Base-by-base conservation (phyloP, 2,329 filamentous ascomycete genomes). In the Verticillium albo-atrum region DNA sequence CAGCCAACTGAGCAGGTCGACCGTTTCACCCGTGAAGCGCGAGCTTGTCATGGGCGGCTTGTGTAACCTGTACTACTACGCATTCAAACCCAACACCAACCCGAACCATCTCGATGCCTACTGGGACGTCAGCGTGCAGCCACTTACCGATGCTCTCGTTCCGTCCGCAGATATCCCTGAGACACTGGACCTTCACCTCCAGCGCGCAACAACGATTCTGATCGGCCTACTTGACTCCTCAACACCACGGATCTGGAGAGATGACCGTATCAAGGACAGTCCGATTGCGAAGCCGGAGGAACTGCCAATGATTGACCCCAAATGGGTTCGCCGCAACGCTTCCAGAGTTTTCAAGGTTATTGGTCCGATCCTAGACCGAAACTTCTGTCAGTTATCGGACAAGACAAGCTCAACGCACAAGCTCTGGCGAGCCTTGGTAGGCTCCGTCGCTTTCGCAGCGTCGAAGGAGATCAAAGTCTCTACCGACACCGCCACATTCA, bases 381-480 rank as follows among this genome's bases (percentile, higher is more conserved):
- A 82, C 56, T 87, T 91, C 55, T 76, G 82, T 57, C 84, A 85
- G 17, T 69, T 94, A n/a, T 80, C 83, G 9, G 79, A 85, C 55
- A 79, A 83, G 1, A 82, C 82, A 20, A 90, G 84, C 63, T 66
- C 74, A 10, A 70, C 77, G 0, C 77, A 74, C 55, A 77, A 74
- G 7, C 77, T 91, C 37, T 91, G 88, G 88, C 72, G 77, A 28
- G 78, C 82, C 1, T 77, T 92, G 14, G 78, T 91, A 51, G 75
- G 78, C 3, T 84, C 88, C 1, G 77, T 92, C 27, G 82, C 86
- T 2, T 82, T 83, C 55, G 89, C 90, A 42, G 88, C 88, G 26
- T 83, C 82, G 50, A 96, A 97, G 73, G 95, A 99, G 73, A 89
- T 99, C 66, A 96, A 94, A 67, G 88, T 93, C 6, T 92, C 92